Evolutionary conservation across 306 rosid species (phyloP).

Genomic region (Biancaea sappan): DNA sequence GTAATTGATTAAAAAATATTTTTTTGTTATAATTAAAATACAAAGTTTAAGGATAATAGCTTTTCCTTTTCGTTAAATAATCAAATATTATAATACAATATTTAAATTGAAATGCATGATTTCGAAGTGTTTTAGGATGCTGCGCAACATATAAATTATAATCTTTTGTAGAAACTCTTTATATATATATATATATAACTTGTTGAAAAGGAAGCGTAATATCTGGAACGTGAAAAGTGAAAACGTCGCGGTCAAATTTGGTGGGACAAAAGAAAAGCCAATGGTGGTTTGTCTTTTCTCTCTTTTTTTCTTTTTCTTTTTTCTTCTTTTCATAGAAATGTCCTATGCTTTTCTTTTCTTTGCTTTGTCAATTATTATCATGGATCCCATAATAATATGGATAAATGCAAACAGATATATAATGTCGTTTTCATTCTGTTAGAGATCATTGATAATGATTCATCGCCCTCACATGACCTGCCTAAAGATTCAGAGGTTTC

Average conservation of each 20-base stretch:
- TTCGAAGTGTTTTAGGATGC: too few species aligned
- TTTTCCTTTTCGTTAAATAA: too few species aligned
- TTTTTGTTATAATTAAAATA: too few species aligned
- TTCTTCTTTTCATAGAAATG: conserved; percentile 4
- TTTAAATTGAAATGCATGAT: too few species aligned
- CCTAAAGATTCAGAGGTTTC: background rate
- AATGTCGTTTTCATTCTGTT: conserved; percentile 12
- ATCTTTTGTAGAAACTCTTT: too few species aligned
- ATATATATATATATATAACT: too few species aligned
- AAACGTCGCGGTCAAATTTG: background rate
- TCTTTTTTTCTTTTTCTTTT: background rate
- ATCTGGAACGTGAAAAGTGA: background rate
- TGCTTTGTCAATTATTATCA: too few species aligned
- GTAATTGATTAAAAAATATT: too few species aligned
- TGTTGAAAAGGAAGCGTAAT: background rate
- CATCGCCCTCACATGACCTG: background rate
- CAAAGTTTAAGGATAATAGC: too few species aligned
- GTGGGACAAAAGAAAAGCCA: conserved; percentile 20
- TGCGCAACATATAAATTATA: too few species aligned
- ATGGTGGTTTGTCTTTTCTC: conserved; percentile 24
- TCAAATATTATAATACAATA: too few species aligned
- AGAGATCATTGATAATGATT: background rate
- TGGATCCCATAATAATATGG: background rate
- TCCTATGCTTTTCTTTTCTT: background rate
- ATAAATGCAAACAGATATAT: background rate